Evolutionary conservation across 176 grass and related monocot species (phyloP), one percentile per base, ranked within the genome.

Genomic region (Zoysia japonica): DNA sequence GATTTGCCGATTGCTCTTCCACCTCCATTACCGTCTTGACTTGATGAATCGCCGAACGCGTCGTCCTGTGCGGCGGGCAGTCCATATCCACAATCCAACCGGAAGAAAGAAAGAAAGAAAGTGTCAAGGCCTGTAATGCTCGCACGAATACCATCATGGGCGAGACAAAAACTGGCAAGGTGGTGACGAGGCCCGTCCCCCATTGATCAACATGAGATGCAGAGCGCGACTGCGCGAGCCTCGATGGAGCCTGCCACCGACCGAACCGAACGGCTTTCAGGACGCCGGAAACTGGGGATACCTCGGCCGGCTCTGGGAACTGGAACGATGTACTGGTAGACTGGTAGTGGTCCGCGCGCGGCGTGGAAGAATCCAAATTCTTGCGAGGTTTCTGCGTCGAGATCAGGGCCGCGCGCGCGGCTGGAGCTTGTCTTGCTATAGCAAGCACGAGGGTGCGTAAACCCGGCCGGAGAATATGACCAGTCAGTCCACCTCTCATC

Each of bases 341-440:
- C 3, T 6, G 51, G 3, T 15, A 16, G 55, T 57, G 55, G 55
- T 20, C 59, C 59, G 49, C 51, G 52, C 14, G 52, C 17, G 52
- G 52, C 35, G 36, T 6, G 11, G 8, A 86, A 81, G 85, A 5
- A 87, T 77, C 72, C 72, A 37, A 71, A 65, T 48, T 5, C 51
- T 65, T 2, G 56, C 47, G 14, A 81, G 53, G 72, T 61, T 43
- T 80, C 19, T 44, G 45, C 65, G 47, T 10, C 77, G 16, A 36
- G 38, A 66, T 2, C 28, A 36, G 28, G 41, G 15, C 41, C 44
- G 12, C 36, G 12, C 35, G 12, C 44, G 5, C 28, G 28, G 19
- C 47, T 54, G 37, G 20, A 40, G 28, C 61, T 40, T 69, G 68
- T 50, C 9, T 36, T 35, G 0, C 28, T 70, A 5, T 14, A 8